A percentile compares a stretch with the other conserved stretches of the same genome.
phyloP scores from a whole-genome alignment of 2,329 filamentous ascomycete species.

The Stagonosporopsis vannaccii region DNA sequence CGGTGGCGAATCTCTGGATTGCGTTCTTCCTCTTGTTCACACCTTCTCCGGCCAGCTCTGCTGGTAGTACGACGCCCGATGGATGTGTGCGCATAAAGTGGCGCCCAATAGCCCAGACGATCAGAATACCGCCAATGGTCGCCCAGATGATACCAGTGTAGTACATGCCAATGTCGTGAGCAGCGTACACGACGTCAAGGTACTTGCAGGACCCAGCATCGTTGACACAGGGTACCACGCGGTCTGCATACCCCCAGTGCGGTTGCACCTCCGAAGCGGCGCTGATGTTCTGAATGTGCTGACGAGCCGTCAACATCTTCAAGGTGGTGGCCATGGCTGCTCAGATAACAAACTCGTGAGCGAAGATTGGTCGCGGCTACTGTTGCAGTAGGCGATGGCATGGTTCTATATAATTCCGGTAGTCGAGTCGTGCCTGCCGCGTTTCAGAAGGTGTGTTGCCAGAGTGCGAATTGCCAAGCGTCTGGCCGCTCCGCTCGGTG shows the following conservation, averaged over 20 bases:
- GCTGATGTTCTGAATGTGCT: constrained; percentile 51
- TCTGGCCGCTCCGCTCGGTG: constrained; percentile 21
- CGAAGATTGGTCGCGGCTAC: constrained; percentile 19
- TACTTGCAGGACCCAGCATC: constrained; percentile 66
- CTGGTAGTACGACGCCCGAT: constrained; percentile 35
- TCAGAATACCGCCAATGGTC: constrained; percentile 57
- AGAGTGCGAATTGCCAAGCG: constrained; percentile 26
- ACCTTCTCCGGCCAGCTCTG: constrained; percentile 27
- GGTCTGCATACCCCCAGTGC: constrained; percentile 65
- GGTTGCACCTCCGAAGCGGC: constrained; percentile 50
- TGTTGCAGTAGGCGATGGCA: neutral
- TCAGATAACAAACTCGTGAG: constrained; percentile 18
- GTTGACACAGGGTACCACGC: constrained; percentile 64
- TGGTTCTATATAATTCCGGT: constrained; percentile 24
- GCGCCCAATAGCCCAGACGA: constrained; percentile 53
- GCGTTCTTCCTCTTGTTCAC: constrained; percentile 32
- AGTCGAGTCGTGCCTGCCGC: constrained; percentile 17
- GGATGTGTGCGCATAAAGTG: constrained; percentile 37
- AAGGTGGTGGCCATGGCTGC: constrained; percentile 28
- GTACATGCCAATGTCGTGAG: constrained; percentile 62
- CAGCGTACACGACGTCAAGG: constrained; percentile 62
- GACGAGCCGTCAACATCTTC: constrained; percentile 27
- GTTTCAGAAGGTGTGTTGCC: constrained; percentile 16
- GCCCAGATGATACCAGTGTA: constrained; percentile 67
- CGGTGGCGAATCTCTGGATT: constrained; percentile 37